These are phyloP conservation scores for Extremus antarcticus DNA, from an alignment of 495 filamentous ascomycete species.

Conservation along the genomic window DNA sequence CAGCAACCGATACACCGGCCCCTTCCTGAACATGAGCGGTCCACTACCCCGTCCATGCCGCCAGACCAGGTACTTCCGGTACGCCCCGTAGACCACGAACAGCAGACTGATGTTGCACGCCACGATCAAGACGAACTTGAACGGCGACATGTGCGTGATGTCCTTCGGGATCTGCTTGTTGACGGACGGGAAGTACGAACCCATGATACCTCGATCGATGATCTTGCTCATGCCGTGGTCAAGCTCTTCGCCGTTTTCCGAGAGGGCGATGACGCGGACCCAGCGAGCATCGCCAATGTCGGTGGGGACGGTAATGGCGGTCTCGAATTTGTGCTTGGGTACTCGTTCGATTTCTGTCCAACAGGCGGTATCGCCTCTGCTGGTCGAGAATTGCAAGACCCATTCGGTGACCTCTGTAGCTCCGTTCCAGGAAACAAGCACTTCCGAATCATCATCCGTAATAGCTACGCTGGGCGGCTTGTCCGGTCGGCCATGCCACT, in stretches of 20 bases:
- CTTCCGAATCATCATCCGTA: conserved; percentile 6
- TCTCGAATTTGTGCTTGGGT: conserved; percentile 17
- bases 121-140: conserved; percentile 4
- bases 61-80: conserved; percentile 10
- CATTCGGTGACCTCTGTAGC: conserved; percentile 19
- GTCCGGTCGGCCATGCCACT: conserved; percentile 15
- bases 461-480: conserved; percentile 5
- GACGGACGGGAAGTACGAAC: conserved; percentile 4
- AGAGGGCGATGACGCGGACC: conserved; percentile 17
- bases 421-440: conserved; percentile 23
- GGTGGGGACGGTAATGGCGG: conserved; percentile 6
- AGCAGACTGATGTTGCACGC: conserved; percentile 1
- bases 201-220: conserved; percentile 14
- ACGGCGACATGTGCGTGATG: background rate
- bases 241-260: background rate
- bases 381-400: conserved; percentile 15
- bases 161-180: background rate
- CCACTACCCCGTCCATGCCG: conserved; percentile 1
- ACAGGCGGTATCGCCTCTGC: conserved; percentile 3
- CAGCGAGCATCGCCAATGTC: conserved; percentile 7
- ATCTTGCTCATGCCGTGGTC: conserved; percentile 6
- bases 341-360: conserved; percentile 14
- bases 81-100: conserved; percentile 13
- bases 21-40: conserved; percentile 11
- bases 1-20: conserved; percentile 9